Percentiles rank a stretch among this genome's conserved stretches.
phyloP scores from a whole-genome alignment of 202 grass and related monocot species.

The Zoysia matrella region DNA sequence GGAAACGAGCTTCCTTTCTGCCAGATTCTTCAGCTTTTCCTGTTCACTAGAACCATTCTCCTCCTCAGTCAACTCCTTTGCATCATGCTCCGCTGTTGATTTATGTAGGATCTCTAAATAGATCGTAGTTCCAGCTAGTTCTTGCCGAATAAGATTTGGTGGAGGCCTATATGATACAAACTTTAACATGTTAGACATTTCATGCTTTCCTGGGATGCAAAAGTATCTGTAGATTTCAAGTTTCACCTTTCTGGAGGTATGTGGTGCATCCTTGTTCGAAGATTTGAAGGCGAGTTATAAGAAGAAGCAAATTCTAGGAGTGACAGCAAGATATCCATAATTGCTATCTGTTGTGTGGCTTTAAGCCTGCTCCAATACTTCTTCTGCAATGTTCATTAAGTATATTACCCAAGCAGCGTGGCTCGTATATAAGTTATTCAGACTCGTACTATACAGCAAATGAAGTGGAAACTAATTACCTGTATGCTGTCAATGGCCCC shows the following conservation, averaged over 20 bases:
- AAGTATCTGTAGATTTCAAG: conserved; percentile 17
- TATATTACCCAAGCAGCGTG: conserved; percentile 39
- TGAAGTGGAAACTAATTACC: conserved; percentile 49
- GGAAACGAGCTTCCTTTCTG: conserved; percentile 93
- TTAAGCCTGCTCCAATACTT: conserved; percentile 92
- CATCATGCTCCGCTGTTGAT: conserved; percentile 61
- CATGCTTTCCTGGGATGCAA: conserved; percentile 7
- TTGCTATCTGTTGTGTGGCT: conserved; percentile 69
- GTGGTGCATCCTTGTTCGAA: conserved; percentile 95
- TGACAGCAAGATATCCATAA: conserved; percentile 95
- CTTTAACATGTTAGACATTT: conserved; percentile 48
- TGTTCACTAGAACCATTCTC: conserved; percentile 45
- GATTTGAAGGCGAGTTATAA: conserved; percentile 96
- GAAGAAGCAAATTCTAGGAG: conserved; percentile 97
- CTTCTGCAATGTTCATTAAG: conserved; percentile 64
- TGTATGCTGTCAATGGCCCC: conserved; percentile 95
- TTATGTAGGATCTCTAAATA: conserved; percentile 99
- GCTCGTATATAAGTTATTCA: conserved; percentile 14
- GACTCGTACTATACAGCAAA: conserved; percentile 26
- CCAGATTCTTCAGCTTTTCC: conserved; percentile 75
- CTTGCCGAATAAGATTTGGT: conserved; percentile 92
- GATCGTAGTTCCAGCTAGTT: conserved; percentile 89
- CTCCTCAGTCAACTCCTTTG: conserved; percentile 45
- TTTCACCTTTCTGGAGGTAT: conserved; percentile 87
- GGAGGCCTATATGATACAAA: conserved; percentile 74